Percentiles rank a stretch among this genome's conserved stretches.
Conservation (phyloP, 2,329 filamentous ascomycete species). For the Aspergillus pseudoglaucus region DNA sequence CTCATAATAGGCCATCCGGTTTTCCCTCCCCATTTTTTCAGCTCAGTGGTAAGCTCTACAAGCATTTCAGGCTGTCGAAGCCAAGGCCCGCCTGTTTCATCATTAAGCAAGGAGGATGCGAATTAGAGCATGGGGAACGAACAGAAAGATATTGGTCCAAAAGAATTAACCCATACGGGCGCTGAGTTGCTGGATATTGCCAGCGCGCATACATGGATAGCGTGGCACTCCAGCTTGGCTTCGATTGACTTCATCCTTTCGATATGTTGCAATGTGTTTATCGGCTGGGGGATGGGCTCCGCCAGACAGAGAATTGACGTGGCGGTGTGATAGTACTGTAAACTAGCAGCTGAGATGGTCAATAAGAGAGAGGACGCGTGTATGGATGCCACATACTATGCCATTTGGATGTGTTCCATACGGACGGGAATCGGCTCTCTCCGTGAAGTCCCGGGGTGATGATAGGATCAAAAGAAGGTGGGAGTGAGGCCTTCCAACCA, state of each 20-base stretch:
- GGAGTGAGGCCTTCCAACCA: slow-evolving; percentile 28
- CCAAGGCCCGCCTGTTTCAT: slow-evolving; percentile 10
- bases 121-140: slow-evolving; percentile 10
- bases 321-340: slow-evolving; percentile 40
- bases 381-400: slow-evolving; percentile 32
- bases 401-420: slow-evolving; percentile 38
- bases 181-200: slow-evolving; percentile 40
- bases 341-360: slow-evolving; percentile 30
- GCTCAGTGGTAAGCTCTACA: neutral
- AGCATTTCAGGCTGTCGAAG: slow-evolving; percentile 4
- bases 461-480: slow-evolving; percentile 26
- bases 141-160: slow-evolving; percentile 46
- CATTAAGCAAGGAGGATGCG: neutral
- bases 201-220: slow-evolving; percentile 39
- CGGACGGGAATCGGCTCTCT: slow-evolving; percentile 25
- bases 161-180: slow-evolving; percentile 43
- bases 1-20: slow-evolving; percentile 5
- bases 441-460: slow-evolving; percentile 2
- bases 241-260: slow-evolving; percentile 3
- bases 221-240: slow-evolving; percentile 26
- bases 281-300: slow-evolving; percentile 4
- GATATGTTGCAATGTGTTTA: slow-evolving; percentile 13
- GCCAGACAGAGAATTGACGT: slow-evolving; percentile 26
- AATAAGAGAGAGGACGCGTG: neutral
- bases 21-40: slow-evolving; percentile 3